These are phyloP conservation scores for Cercospora nicotianae DNA, from an alignment of 2,329 filamentous ascomycete genomes.

Conservation along the genomic window DNA sequence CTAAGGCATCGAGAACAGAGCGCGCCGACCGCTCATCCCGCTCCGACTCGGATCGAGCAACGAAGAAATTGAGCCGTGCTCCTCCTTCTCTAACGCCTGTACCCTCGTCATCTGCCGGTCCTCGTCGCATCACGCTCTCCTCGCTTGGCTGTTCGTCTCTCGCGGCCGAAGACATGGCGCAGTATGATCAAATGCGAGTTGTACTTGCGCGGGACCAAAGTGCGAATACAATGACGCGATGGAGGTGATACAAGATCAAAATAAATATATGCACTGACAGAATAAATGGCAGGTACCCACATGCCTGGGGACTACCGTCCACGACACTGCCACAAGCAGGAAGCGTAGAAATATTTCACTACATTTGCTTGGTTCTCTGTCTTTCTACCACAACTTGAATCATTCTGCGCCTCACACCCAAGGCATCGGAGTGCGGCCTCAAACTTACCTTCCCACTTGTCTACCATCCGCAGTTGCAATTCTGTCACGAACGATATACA, in stretches of 20 bases:
- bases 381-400: background rate
- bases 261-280: background rate
- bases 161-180: background rate
- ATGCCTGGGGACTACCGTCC: background rate
- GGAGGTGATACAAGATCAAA: background rate
- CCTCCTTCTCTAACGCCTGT: background rate
- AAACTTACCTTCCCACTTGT: background rate
- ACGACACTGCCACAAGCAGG: background rate
- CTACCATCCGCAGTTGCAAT: background rate
- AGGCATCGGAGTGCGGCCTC: background rate
- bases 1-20: background rate
- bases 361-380: background rate
- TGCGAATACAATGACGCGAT: background rate
- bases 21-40: background rate
- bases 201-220: background rate
- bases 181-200: background rate
- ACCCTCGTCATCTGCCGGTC: background rate
- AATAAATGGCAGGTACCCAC: background rate
- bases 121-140: background rate
- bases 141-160: background rate
- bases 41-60: background rate
- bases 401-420: background rate
- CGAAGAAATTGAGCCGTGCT: background rate
- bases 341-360: background rate
- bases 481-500: background rate